Percentiles rank a stretch among this genome's conserved stretches.
phyloP scores from a whole-genome alignment of 2,329 filamentous ascomycete species.

The Emergomyces pasteurianus region DNA sequence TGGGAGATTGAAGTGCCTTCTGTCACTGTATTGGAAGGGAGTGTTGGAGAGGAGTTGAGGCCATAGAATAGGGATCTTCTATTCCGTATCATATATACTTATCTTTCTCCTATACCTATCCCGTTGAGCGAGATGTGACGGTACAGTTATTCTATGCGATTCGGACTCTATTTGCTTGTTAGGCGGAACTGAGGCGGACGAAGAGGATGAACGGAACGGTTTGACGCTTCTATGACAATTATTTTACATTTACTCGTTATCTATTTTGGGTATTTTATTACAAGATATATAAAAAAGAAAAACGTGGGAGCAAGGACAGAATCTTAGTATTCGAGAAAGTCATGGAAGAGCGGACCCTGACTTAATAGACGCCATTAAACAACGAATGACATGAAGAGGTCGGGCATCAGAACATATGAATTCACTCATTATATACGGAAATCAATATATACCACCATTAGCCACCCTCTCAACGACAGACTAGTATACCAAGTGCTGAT shows the following conservation, averaged over 20 bases:
- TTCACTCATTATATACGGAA: too few species aligned
- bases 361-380: too few species aligned
- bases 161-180: not conserved
- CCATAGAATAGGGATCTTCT: conserved; percentile 7
- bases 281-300: not conserved
- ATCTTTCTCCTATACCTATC: not conserved
- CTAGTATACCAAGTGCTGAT: not conserved
- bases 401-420: too few species aligned
- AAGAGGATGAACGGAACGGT: not conserved
- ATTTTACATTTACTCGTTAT: not conserved
- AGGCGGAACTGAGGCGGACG: not conserved
- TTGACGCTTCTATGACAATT: not conserved
- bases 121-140: not conserved
- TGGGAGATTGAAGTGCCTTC: conserved; percentile 43
- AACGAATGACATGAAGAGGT: too few species aligned
- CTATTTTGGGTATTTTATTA: not conserved
- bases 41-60: conserved; percentile 40
- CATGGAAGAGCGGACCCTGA: too few species aligned
- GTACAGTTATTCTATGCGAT: not conserved
- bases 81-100: not conserved
- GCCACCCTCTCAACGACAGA: too few species aligned
- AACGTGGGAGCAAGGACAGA: too few species aligned
- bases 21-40: conserved; percentile 44
- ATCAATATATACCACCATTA: too few species aligned
- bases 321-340: too few species aligned